Percentiles rank a stretch among this genome's conserved stretches.
Evolutionary conservation across 495 filamentous ascomycete genomes (phyloP).

Genomic region (Cairneyella variabilis): DNA sequence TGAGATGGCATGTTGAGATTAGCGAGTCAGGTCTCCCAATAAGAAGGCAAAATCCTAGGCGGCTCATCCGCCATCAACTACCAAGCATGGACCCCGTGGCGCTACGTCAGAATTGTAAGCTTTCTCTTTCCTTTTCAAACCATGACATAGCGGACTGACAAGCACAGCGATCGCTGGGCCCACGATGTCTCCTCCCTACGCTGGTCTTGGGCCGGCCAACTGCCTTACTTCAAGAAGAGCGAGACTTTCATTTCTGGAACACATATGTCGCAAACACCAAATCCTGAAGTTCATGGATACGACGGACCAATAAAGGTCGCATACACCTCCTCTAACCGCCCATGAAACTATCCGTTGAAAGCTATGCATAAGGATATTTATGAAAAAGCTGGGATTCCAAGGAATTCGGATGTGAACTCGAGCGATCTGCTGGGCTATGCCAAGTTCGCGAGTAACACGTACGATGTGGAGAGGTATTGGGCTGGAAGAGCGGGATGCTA

Average conservation of each 20-base stretch:
- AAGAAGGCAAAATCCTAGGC: constrained; percentile 36
- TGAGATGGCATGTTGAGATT: no score
- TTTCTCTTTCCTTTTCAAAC: neutral
- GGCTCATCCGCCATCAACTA: constrained; percentile 46
- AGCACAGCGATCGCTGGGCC: constrained; percentile 39
- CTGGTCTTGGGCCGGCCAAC: constrained; percentile 42
- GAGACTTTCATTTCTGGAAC: neutral
- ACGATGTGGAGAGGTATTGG: constrained; percentile 3
- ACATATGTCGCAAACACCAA: neutral
- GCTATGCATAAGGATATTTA: neutral
- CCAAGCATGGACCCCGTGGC: constrained; percentile 38
- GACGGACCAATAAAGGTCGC: constrained; percentile 3
- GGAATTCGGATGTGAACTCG: neutral
- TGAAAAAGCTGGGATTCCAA: neutral
- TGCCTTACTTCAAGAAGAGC: constrained; percentile 42
- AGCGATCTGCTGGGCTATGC: neutral
- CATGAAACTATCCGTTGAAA: constrained; percentile 2
- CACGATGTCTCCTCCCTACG: constrained; percentile 33
- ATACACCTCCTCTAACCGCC: neutral
- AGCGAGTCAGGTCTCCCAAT: neutral
- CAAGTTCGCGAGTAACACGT: neutral
- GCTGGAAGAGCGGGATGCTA: neutral
- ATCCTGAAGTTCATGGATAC: neutral
- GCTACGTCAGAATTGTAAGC: constrained; percentile 34
- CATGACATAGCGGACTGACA: neutral